These are phyloP conservation scores for Crithidia acanthocephali DNA, from an alignment of 208 protist genomes.

Conservation along the genomic window DNA sequence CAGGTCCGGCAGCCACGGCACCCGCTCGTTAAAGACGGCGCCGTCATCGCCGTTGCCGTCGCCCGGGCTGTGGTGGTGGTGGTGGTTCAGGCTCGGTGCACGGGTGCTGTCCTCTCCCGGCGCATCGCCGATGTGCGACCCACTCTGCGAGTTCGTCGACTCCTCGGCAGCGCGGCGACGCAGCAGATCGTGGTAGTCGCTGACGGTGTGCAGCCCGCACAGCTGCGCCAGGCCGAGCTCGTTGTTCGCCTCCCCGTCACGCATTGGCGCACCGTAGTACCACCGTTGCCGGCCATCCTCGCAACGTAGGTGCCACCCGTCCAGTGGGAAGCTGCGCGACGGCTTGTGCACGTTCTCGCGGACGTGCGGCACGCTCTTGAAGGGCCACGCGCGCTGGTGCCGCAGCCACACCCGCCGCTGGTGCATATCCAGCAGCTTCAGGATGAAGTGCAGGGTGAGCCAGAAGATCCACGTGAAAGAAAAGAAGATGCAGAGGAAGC, in stretches of 20 bases:
- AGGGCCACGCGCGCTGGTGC: constrained; percentile 56
- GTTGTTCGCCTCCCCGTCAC: constrained; percentile 68
- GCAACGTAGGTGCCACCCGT: constrained; percentile 81
- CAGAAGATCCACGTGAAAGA: constrained; percentile 51
- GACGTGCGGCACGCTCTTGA: constrained; percentile 63
- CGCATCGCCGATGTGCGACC: neutral
- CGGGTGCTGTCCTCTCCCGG: neutral
- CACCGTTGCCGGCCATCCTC: constrained; percentile 92
- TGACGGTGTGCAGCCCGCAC: constrained; percentile 46
- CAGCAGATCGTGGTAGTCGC: constrained; percentile 40
- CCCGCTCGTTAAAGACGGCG: constrained; percentile 12
- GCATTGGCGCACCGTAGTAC: constrained; percentile 62
- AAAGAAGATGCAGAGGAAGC: constrained; percentile 30
- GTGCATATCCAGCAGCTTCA: constrained; percentile 50
- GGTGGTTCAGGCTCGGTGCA: too few species aligned
- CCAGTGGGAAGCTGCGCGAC: constrained; percentile 51
- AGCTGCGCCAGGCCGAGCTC: constrained; percentile 56
- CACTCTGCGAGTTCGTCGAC: neutral
- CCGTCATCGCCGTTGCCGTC: neutral
- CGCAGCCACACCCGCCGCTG: constrained; percentile 50
- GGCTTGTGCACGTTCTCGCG: constrained; percentile 41
- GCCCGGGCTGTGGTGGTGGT: neutral
- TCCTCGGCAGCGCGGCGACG: constrained; percentile 8
- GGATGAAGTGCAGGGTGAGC: constrained; percentile 50
- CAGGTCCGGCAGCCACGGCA: constrained; percentile 36